Conservation (phyloP, 177 flowering plant genomes). For the Tripterygium wilfordii region DNA sequence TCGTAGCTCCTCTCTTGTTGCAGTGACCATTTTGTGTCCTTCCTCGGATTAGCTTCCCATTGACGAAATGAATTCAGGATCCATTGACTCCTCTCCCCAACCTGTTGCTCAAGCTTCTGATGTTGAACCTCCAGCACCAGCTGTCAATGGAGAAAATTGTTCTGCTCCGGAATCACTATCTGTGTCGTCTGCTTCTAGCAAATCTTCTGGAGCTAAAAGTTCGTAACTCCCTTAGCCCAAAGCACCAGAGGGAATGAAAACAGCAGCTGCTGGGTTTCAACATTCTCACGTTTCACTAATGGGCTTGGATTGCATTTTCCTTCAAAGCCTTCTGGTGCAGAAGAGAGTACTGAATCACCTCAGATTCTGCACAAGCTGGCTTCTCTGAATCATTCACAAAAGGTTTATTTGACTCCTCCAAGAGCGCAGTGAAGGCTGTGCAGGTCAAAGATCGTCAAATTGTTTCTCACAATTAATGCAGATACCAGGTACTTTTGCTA, state of each 20-base stretch:
- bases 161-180: too few relatives aligned
- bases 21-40: neutral
- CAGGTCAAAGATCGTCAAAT: constrained; percentile 92
- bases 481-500: constrained; percentile 56
- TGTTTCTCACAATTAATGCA: constrained; percentile 91
- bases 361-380: neutral
- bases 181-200: constrained; percentile 56
- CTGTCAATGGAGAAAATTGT: too few relatives aligned
- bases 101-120: constrained; percentile 17
- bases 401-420: constrained; percentile 82
- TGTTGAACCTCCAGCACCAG: constrained; percentile 9
- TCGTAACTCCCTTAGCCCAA: constrained; percentile 50
- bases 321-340: constrained; percentile 30
- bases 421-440: constrained; percentile 83
- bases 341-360: neutral
- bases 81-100: constrained; percentile 30
- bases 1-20: too few relatives aligned
- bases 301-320: constrained; percentile 62
- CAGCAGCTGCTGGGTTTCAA: constrained; percentile 27
- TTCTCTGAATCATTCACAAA: constrained; percentile 42
- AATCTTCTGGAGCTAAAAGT: constrained; percentile 66
- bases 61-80: constrained; percentile 53
- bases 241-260: neutral
- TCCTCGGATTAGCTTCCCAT: constrained; percentile 74
- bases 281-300: constrained; percentile 69